Conservation (phyloP, 371 early-diverging fungal species). For the Mortierella sp. region DNA sequence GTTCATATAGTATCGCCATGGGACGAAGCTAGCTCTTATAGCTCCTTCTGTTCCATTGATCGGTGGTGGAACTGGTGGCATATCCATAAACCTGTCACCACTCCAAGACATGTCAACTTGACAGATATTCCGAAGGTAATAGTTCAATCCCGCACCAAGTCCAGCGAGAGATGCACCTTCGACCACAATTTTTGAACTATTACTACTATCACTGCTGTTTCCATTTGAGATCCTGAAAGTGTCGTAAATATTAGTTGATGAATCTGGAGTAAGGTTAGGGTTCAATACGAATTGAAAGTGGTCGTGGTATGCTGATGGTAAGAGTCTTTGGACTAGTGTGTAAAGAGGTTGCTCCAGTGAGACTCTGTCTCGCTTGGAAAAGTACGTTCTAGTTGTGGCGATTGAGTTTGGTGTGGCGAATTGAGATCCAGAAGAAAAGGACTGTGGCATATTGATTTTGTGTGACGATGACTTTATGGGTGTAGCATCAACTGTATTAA, state of each 20-base stretch:
- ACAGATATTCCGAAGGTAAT: constrained; percentile 47
- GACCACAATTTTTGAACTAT: constrained; percentile 8
- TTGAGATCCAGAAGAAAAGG: neutral
- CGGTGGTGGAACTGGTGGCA: constrained; percentile 36
- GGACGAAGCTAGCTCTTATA: constrained; percentile 52
- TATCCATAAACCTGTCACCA: constrained; percentile 39
- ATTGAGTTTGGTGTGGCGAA: neutral
- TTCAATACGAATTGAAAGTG: constrained; percentile 31
- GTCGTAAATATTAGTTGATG: constrained; percentile 44
- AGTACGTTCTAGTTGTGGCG: neutral
- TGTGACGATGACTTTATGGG: neutral
- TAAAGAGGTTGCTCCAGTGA: constrained; percentile 16
- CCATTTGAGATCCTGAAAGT: constrained; percentile 38
- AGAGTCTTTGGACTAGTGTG: constrained; percentile 32
- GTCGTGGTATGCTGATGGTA: constrained; percentile 36
- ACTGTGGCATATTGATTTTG: neutral
- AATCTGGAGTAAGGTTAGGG: constrained; percentile 20
- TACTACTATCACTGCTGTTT: neutral
- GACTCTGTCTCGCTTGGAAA: constrained; percentile 4
- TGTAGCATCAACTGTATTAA: neutral
- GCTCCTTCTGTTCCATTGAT: constrained; percentile 4
- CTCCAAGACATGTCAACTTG: constrained; percentile 55
- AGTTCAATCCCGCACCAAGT: constrained; percentile 49
- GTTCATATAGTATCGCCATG: constrained; percentile 59
- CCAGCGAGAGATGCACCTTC: constrained; percentile 35